Percentiles rank a stretch among this genome's conserved stretches.
These are phyloP conservation scores for Retiboletus fuscus DNA, from an alignment of 1,284 basidiomycete genomes.

Conservation along the genomic window DNA sequence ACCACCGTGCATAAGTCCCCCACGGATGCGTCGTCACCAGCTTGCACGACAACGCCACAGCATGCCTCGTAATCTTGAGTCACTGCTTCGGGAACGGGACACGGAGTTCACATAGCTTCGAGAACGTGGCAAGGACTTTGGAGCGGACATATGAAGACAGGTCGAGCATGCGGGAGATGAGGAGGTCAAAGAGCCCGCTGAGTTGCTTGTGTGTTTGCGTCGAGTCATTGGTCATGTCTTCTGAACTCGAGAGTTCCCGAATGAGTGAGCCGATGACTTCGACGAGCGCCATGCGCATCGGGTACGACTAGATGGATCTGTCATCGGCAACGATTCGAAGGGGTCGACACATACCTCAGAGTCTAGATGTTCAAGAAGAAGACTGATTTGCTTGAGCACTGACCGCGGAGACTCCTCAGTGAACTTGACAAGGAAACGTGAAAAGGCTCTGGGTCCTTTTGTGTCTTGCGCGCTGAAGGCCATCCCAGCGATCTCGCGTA, in stretches of 20 bases:
- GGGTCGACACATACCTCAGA: slow-evolving; percentile 76
- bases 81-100: slow-evolving; percentile 92
- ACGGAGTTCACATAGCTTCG: slow-evolving; percentile 75
- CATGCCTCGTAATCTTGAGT: slow-evolving; percentile 78
- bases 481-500: slow-evolving; percentile 86
- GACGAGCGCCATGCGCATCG: slow-evolving; percentile 93
- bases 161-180: slow-evolving; percentile 91
- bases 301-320: slow-evolving; percentile 75
- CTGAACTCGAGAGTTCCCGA: slow-evolving; percentile 74
- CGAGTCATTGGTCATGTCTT: slow-evolving; percentile 60
- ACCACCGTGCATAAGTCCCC: slow-evolving; percentile 86
- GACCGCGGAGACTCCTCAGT: slow-evolving; percentile 88
- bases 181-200: slow-evolving; percentile 83
- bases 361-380: slow-evolving; percentile 89
- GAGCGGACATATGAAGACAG: slow-evolving; percentile 91
- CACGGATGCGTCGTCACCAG: slow-evolving; percentile 93
- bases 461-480: slow-evolving; percentile 85
- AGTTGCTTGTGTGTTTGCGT: slow-evolving; percentile 85
- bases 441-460: slow-evolving; percentile 90
- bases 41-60: slow-evolving; percentile 81
- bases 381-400: slow-evolving; percentile 90
- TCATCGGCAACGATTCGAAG: slow-evolving; percentile 9
- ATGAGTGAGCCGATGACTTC: slow-evolving; percentile 89
- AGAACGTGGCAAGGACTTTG: slow-evolving; percentile 85
- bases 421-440: slow-evolving; percentile 86